Conservation (phyloP, 2,329 filamentous ascomycete genomes). For the Curvularia sp. region DNA sequence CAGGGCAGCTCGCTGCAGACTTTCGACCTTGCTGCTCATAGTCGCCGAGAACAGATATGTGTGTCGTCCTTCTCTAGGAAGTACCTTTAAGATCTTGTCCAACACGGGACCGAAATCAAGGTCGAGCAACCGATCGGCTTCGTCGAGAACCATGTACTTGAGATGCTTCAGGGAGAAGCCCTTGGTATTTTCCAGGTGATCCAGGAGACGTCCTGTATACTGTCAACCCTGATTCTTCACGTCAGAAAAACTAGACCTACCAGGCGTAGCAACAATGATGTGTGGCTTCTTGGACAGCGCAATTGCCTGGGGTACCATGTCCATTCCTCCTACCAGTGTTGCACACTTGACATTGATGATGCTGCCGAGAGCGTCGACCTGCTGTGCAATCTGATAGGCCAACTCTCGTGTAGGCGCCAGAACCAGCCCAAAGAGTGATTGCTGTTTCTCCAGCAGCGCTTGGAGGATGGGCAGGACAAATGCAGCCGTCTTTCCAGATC, state of each 20-base stretch:
- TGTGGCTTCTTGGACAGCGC: constrained; percentile 96
- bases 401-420: constrained; percentile 93
- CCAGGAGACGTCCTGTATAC: constrained; percentile 72
- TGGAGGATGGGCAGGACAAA: constrained; percentile 94
- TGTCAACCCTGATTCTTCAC: neutral
- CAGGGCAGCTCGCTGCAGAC: constrained; percentile 85
- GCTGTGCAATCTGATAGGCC: constrained; percentile 86
- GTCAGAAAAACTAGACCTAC: neutral
- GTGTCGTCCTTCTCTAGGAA: constrained; percentile 66
- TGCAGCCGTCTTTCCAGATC: constrained; percentile 93
- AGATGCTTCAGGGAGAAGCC: constrained; percentile 84
- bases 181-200: constrained; percentile 96
- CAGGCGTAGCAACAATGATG: constrained; percentile 89
- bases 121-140: constrained; percentile 89
- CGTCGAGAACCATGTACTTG: constrained; percentile 93
- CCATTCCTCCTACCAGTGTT: constrained; percentile 89
- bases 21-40: constrained; percentile 92
- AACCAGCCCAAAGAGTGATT: constrained; percentile 84
- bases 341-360: constrained; percentile 87
- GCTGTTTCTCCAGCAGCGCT: constrained; percentile 83
- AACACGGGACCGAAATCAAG: constrained; percentile 92
- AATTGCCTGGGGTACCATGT: constrained; percentile 92
- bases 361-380: constrained; percentile 86
- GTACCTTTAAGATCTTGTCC: constrained; percentile 89
- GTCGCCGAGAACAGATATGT: constrained; percentile 91